These are phyloP conservation scores for Sanchytrium tribonematis DNA, from an alignment of 371 early-diverging fungal species.

Conservation along the genomic window DNA sequence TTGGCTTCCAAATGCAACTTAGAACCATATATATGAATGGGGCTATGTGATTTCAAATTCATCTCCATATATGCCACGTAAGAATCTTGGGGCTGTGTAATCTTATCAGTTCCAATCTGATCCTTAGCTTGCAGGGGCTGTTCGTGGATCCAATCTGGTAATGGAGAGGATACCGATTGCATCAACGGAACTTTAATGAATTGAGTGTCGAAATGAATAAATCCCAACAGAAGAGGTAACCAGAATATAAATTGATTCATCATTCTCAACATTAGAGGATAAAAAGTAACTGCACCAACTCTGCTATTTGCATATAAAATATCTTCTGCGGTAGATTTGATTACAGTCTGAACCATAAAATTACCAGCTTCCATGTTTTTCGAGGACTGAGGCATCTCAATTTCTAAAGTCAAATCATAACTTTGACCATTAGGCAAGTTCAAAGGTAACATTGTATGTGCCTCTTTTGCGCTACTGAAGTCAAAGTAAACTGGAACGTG, in stretches of 20 bases:
- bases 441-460: not conserved
- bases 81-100: not conserved
- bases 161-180: not conserved
- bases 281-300: not conserved
- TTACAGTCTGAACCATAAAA: not conserved
- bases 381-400: not conserved
- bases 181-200: not conserved
- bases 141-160: not conserved
- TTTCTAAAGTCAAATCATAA: not conserved
- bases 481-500: not conserved
- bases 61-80: not conserved
- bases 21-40: constrained; percentile 40
- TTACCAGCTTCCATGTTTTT: not conserved
- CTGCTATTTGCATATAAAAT: not conserved
- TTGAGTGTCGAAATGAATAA: not conserved
- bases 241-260: not conserved
- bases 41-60: constrained; percentile 15
- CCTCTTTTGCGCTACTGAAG: not conserved
- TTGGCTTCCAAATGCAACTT: constrained; percentile 38
- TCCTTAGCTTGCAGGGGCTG: not conserved
- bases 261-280: not conserved
- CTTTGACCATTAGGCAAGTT: not conserved
- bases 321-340: not conserved
- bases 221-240: not conserved
- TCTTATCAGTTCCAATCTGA: not conserved